Evolutionary conservation across 169 alveolate genomes (phyloP).

Genomic region (Theileria luwenshuni): DNA sequence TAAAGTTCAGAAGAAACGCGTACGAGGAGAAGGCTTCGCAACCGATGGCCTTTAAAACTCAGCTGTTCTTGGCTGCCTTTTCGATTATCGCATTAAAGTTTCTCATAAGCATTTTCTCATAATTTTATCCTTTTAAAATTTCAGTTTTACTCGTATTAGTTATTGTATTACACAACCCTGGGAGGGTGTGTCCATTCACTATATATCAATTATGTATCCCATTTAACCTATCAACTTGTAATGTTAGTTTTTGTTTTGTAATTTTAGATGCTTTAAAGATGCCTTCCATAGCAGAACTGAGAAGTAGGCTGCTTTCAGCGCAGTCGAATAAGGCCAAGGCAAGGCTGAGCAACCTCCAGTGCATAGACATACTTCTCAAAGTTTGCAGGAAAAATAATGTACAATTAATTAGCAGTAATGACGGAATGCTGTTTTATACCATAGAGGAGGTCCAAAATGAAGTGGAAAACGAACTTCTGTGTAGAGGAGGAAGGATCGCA

Average conservation of each 20-base stretch:
- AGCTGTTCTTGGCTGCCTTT: conserved; percentile 47
- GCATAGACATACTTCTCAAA: conserved; percentile 63
- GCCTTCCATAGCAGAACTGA: conserved; percentile 57
- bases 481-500: conserved; percentile 54
- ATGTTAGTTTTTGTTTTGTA: not conserved
- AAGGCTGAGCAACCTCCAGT: conserved; percentile 58
- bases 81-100: conserved; percentile 13
- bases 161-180: too few relatives aligned
- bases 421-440: conserved; percentile 60
- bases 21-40: conserved; percentile 24
- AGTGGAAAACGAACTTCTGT: conserved; percentile 24
- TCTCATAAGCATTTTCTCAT: not conserved
- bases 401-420: conserved; percentile 35
- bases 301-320: conserved; percentile 54
- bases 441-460: conserved; percentile 50
- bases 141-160: too few relatives aligned
- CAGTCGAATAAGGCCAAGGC: conserved; percentile 48
- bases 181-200: too few relatives aligned
- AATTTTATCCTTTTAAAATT: too few relatives aligned
- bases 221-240: not conserved
- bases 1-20: conserved; percentile 56
- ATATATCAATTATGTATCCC: too few relatives aligned
- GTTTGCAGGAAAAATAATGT: conserved; percentile 53
- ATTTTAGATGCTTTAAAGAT: not conserved
- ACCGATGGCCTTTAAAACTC: conserved; percentile 37